Base-by-base conservation (phyloP, 805 yeast species). In the Diddensiella caesifluorescens region DNA sequence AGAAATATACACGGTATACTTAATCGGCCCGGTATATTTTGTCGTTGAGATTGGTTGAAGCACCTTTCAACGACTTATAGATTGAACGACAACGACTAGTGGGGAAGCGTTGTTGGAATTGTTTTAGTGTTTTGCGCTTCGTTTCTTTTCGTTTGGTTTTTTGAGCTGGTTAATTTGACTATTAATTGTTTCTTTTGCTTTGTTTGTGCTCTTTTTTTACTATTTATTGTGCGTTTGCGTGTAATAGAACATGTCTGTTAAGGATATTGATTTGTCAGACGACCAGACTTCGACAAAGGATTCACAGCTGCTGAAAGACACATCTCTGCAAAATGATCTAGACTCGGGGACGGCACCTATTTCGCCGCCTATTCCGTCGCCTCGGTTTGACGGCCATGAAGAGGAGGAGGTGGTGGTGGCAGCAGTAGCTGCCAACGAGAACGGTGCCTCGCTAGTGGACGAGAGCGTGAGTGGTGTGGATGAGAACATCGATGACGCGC, bases 311-410 rank as follows among this genome's bases (percentile, higher is more conserved):
- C 5, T 34, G 5, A 34, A 34, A 19, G 38, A 22, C 16, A n/a
- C 27, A 5, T 5, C 26, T n/a, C 18, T 12, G 5, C 9, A 15
- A 10, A 18, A 21, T 10, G 38, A 34, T 12, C 27, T 21, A 15
- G 16, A 15, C 5, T 6, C 10, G 26, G 22, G 27, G 5, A 39
- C 15, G 12, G 45, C 47, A 10, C 50, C 50, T 6, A 46, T 46
- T 18, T 43, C 47, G 19, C 50, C 50, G 13, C 50, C 50, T 5
- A 35, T 47, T 19, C 48, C 50, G n/a, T 47, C 50, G 4, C 48
- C 50, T 15, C 16, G 29, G 15, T 23, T 32, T 22, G 48, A 50
- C 12, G 44, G 47, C 22, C 49, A 44, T 26, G 46, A 29, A 6
- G 32, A 29, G 15, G 32, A 29, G 27, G 12, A 12, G 7, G 6